Conservation (phyloP, 495 filamentous ascomycete species). For the Niebla homalea region DNA sequence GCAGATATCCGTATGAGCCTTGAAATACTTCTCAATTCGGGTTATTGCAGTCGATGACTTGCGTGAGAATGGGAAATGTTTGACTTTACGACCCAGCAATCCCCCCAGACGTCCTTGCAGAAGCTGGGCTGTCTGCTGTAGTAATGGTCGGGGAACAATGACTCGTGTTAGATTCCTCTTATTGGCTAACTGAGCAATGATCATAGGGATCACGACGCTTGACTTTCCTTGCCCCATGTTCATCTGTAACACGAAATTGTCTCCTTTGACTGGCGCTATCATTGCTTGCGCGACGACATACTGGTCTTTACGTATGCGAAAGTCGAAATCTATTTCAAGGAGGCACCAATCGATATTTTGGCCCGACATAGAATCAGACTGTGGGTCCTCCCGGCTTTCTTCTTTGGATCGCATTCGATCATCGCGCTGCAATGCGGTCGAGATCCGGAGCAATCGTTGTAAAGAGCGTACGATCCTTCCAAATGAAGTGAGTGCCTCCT, state of each 20-base stretch:
- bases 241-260: constrained; percentile 50
- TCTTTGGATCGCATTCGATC: constrained; percentile 29
- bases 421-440: constrained; percentile 12
- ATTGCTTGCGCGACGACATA: constrained; percentile 42
- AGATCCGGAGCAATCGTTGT: constrained; percentile 7
- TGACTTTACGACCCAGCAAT: constrained; percentile 42
- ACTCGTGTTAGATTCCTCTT: constrained; percentile 38
- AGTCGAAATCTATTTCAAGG: constrained; percentile 48
- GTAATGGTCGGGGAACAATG: constrained; percentile 49
- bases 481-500: background rate
- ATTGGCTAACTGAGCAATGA: constrained; percentile 43
- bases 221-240: constrained; percentile 72
- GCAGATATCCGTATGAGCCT: constrained; percentile 35
- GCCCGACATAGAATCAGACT: constrained; percentile 37
- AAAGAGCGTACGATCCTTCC: background rate
- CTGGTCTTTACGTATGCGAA: constrained; percentile 51
- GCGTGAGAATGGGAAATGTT: constrained; percentile 51
- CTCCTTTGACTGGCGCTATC: constrained; percentile 29
- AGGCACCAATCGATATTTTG: constrained; percentile 41
- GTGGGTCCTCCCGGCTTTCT: constrained; percentile 38
- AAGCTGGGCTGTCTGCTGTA: constrained; percentile 49
- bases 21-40: constrained; percentile 19
- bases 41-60: constrained; percentile 22
- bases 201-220: constrained; percentile 54
- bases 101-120: constrained; percentile 47